A percentile compares a stretch with the other conserved stretches of the same genome.
Conservation (phyloP, 2,329 filamentous ascomycete species). For the Dactylellina parvicollis region DNA sequence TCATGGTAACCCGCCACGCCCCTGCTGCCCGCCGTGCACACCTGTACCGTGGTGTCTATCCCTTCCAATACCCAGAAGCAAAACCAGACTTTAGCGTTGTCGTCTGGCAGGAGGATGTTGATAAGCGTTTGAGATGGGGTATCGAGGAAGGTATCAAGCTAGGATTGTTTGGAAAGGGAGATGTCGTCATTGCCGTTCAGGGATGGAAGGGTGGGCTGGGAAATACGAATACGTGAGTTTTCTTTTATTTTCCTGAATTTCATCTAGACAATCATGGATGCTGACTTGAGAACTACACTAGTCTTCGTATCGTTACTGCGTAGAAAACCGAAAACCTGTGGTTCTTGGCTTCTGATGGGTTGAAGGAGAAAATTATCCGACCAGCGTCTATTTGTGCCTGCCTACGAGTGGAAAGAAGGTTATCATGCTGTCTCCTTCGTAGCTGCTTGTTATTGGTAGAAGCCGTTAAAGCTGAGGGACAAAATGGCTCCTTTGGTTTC, state of each 20-base stretch:
- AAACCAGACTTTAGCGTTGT: slow-evolving; percentile 94
- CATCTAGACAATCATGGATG: too few species aligned
- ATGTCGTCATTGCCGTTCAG: slow-evolving; percentile 83
- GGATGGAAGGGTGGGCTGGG: slow-evolving; percentile 92
- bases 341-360: slow-evolving; percentile 18
- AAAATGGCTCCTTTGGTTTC: too few species aligned
- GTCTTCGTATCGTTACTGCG: slow-evolving; percentile 54
- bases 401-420: background rate
- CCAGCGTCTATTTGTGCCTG: background rate
- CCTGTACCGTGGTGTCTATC: slow-evolving; percentile 96
- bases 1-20: slow-evolving; percentile 94
- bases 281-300: slow-evolving; percentile 17
- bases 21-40: slow-evolving; percentile 89
- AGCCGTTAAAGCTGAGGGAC: too few species aligned
- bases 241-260: background rate
- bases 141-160: slow-evolving; percentile 87
- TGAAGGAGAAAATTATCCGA: background rate
- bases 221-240: slow-evolving; percentile 78
- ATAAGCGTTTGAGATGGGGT: slow-evolving; percentile 96
- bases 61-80: slow-evolving; percentile 89
- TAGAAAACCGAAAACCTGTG: slow-evolving; percentile 14
- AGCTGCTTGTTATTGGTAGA: too few species aligned
- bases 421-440: too few species aligned
- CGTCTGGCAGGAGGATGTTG: slow-evolving; percentile 99
- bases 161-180: slow-evolving; percentile 75